Percentiles rank a stretch among this genome's conserved stretches.
These are phyloP conservation scores for Pseudogymnoascus sp. DNA, from an alignment of 2,329 filamentous ascomycete genomes.

Conservation along the genomic window DNA sequence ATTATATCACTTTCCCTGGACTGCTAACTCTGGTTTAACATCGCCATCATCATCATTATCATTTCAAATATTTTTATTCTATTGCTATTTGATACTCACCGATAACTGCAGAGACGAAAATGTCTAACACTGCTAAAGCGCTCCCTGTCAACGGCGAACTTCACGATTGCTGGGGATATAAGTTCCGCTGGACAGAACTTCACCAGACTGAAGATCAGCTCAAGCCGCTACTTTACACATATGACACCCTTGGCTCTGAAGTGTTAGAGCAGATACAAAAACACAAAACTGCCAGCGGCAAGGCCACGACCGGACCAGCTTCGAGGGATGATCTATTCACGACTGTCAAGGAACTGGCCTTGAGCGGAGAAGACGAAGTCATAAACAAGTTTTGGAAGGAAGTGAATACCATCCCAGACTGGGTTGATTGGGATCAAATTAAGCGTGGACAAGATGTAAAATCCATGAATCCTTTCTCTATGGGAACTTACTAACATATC, in stretches of 20 bases:
- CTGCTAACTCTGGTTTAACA: background rate
- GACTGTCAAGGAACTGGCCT: constrained; percentile 52
- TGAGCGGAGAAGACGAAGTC: constrained; percentile 43
- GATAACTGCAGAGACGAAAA: background rate
- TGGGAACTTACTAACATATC: background rate
- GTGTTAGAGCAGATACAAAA: constrained; percentile 50
- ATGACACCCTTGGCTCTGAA: constrained; percentile 62
- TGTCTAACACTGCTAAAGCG: background rate
- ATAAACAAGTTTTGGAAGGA: constrained; percentile 56
- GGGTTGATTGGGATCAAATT: constrained; percentile 75
- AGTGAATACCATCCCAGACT: constrained; percentile 60
- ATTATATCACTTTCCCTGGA: background rate
- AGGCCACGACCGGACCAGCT: constrained; percentile 30
- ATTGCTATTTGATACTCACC: background rate
- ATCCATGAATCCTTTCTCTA: background rate
- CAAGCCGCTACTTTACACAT: constrained; percentile 55
- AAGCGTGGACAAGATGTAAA: constrained; percentile 58
- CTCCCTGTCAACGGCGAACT: background rate
- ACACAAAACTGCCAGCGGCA: constrained; percentile 28
- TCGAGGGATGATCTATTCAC: constrained; percentile 53
- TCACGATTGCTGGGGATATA: constrained; percentile 51
- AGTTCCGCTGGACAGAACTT: constrained; percentile 60
- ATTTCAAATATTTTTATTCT: background rate
- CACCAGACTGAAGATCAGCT: constrained; percentile 57
- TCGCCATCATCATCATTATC: background rate